Percentiles rank a stretch among this genome's conserved stretches.
These are phyloP conservation scores for Sclerotiophoma versabilis DNA, from an alignment of 2,329 filamentous ascomycete species.

Conservation along the genomic window DNA sequence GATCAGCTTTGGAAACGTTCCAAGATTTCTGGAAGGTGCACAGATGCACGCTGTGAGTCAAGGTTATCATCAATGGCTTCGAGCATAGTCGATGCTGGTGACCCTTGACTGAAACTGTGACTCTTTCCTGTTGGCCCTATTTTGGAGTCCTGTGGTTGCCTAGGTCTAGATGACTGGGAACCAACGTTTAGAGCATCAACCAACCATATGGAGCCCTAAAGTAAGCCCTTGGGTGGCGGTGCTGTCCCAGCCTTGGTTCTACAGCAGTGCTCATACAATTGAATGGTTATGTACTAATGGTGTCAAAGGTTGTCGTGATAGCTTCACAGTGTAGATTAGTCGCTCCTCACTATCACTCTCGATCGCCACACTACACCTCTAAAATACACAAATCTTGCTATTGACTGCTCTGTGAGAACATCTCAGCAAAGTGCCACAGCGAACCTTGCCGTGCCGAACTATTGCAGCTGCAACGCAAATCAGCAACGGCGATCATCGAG, in stretches of 20 bases:
- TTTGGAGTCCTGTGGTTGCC: not conserved
- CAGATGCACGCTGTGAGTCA: conserved; percentile 10
- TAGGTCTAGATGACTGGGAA: not conserved
- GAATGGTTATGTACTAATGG: no score
- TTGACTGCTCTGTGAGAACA: no score
- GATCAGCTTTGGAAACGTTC: not conserved
- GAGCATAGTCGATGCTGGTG: not conserved
- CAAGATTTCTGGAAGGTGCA: conserved; percentile 11
- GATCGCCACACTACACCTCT: no score
- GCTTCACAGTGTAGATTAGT: no score
- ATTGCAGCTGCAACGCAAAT: no score
- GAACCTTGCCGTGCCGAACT: no score
- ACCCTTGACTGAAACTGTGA: not conserved
- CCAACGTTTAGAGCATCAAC: no score
- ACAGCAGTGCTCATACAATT: not conserved
- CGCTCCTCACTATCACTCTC: no score
- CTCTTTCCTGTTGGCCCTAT: not conserved
- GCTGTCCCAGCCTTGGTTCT: not conserved
- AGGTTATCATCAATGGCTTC: not conserved
- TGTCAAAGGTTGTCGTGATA: no score
- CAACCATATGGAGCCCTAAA: not conserved
- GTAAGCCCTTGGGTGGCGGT: not conserved
- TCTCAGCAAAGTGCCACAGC: no score
- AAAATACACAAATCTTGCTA: no score
- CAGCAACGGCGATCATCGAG: not conserved